A percentile compares a stretch with the other conserved stretches of the same genome.
These are phyloP conservation scores for Fraxinus latifolia DNA, from an alignment of 305 asterid genomes.

Conservation along the genomic window DNA sequence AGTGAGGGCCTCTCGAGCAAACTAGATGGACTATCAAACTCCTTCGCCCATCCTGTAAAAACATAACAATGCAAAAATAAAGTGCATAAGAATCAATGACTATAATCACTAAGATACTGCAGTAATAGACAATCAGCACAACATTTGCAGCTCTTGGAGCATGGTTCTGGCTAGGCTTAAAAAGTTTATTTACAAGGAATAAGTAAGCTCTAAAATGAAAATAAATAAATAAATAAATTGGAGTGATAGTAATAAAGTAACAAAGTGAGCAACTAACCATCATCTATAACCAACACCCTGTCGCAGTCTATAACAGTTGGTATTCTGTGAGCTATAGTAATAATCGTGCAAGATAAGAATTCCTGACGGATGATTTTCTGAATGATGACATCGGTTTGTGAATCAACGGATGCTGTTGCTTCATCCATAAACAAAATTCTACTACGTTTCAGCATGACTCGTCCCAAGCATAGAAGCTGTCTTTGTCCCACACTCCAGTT, in stretches of 20 bases:
- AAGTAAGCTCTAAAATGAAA: background rate
- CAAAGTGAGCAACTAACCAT: slow-evolving; percentile 32
- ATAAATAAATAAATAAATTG: background rate
- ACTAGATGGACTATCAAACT: slow-evolving; percentile 45
- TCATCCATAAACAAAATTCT: slow-evolving; percentile 54
- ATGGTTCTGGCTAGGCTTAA: background rate
- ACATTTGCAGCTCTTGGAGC: background rate
- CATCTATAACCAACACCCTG: slow-evolving; percentile 47
- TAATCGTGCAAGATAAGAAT: slow-evolving; percentile 47
- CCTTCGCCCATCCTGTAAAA: slow-evolving; percentile 45
- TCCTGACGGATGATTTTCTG: slow-evolving; percentile 54
- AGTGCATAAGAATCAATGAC: background rate
- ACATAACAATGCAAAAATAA: background rate
- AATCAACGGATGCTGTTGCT: slow-evolving; percentile 69
- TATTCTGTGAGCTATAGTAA: slow-evolving; percentile 60
- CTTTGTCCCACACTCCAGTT: slow-evolving; percentile 71
- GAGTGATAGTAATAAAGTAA: background rate
- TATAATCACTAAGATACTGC: background rate
- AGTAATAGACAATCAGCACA: background rate
- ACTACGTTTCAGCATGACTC: slow-evolving; percentile 56
- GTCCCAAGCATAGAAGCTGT: slow-evolving; percentile 64
- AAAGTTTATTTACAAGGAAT: background rate
- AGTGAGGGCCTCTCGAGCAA: slow-evolving; percentile 45
- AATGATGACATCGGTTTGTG: slow-evolving; percentile 50
- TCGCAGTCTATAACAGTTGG: slow-evolving; percentile 60